Percentiles rank a stretch among this genome's conserved stretches.
These are phyloP conservation scores for Neocatenulostroma microsporum DNA, from an alignment of 2,329 filamentous ascomycete species.

Conservation along the genomic window DNA sequence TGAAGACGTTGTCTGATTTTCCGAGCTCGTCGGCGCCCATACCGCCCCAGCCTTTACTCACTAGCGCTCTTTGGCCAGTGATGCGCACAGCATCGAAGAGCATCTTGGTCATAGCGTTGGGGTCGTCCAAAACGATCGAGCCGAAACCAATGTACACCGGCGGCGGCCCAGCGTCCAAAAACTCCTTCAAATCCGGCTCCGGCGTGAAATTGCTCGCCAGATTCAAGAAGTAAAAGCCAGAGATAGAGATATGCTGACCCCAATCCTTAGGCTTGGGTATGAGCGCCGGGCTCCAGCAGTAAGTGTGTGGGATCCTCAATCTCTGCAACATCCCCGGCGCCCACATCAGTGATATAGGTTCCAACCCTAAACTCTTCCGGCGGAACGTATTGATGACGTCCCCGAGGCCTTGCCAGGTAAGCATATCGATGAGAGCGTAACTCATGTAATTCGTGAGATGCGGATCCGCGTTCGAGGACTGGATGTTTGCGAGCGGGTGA, in stretches of 20 bases:
- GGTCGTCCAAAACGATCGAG: slow-evolving; percentile 72
- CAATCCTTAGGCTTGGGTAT: slow-evolving; percentile 75
- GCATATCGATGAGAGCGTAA: slow-evolving; percentile 78
- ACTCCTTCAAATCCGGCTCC: slow-evolving; percentile 55
- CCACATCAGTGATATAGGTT: slow-evolving; percentile 71
- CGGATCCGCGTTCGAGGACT: slow-evolving; percentile 65
- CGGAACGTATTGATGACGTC: slow-evolving; percentile 87
- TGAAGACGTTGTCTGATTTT: slow-evolving; percentile 38
- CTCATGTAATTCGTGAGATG: slow-evolving; percentile 75
- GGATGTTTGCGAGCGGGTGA: slow-evolving; percentile 76
- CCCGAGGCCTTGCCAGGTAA: slow-evolving; percentile 87
- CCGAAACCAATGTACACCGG: slow-evolving; percentile 80
- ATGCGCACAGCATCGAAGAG: slow-evolving; percentile 62
- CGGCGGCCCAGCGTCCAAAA: slow-evolving; percentile 60
- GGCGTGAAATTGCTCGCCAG: slow-evolving; percentile 60
- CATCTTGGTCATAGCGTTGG: slow-evolving; percentile 59
- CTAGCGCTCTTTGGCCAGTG: slow-evolving; percentile 44
- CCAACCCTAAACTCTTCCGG: slow-evolving; percentile 63
- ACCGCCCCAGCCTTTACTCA: slow-evolving; percentile 50
- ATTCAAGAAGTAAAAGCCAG: slow-evolving; percentile 70
- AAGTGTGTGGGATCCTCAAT: slow-evolving; percentile 74
- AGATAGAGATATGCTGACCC: slow-evolving; percentile 61
- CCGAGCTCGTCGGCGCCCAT: slow-evolving; percentile 35
- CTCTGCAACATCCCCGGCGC: slow-evolving; percentile 72
- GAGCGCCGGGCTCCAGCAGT: slow-evolving; percentile 80